These are phyloP conservation scores for Auxenochlorella protothecoides DNA, from an alignment of 139 green algal species.

Conservation along the genomic window DNA sequence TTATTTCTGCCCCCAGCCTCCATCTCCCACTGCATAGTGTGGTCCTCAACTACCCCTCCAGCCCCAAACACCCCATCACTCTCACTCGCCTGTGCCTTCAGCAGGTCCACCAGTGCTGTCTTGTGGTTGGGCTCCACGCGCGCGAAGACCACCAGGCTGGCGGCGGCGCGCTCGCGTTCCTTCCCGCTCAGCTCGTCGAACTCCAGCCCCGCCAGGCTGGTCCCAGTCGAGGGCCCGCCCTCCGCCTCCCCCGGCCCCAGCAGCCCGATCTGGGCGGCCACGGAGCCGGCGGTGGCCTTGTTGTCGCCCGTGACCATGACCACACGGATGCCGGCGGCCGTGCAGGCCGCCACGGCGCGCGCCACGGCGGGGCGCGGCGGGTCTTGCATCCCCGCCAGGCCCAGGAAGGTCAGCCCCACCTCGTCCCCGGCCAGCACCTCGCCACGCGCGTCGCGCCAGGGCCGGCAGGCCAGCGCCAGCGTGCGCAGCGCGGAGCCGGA, in stretches of 20 bases:
- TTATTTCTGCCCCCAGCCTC: no score
- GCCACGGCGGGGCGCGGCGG: conserved; percentile 60
- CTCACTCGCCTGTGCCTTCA: conserved; percentile 52
- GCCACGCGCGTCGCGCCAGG: background rate
- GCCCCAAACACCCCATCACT: background rate
- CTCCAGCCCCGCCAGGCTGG: conserved; percentile 27
- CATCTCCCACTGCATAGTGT: no score
- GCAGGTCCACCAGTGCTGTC: conserved; percentile 65
- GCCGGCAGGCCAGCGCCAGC: conserved; percentile 73
- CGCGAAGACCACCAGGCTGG: conserved; percentile 38
- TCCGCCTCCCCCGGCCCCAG: conserved; percentile 70
- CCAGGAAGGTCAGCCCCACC: conserved; percentile 55
- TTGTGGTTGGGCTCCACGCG: conserved; percentile 87
- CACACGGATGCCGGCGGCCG: conserved; percentile 77
- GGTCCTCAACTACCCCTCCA: no score
- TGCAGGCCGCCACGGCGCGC: conserved; percentile 59
- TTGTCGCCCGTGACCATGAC: conserved; percentile 81
- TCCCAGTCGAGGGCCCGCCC: background rate
- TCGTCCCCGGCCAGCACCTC: conserved; percentile 42
- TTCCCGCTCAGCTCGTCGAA: conserved; percentile 40
- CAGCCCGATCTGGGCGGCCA: conserved; percentile 72
- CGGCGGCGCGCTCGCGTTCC: conserved; percentile 43
- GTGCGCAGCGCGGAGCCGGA: conserved; percentile 70
- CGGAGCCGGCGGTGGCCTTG: conserved; percentile 64
- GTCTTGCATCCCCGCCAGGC: conserved; percentile 78